Base-by-base conservation (phyloP, 2,329 filamentous ascomycete species). In the Lecanicillium sp. region DNA sequence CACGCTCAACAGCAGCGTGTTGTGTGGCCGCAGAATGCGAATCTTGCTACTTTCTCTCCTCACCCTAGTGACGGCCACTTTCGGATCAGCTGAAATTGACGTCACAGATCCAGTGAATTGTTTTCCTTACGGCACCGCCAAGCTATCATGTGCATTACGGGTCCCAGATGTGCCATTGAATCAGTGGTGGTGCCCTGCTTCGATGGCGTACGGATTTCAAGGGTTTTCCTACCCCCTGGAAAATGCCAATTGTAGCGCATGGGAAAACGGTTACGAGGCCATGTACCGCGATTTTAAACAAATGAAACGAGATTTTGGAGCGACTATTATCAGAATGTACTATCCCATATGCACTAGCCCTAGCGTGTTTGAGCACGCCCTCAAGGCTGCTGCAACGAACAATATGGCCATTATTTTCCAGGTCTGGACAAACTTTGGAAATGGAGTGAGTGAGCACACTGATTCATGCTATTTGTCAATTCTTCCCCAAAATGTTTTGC, bases 381-480 rank as follows among this genome's bases (percentile, higher is more conserved):
- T 49, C 27, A 42, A 42, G 29, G 47, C 47, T 19, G 47, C 47
- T 14, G 37, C 32, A 17, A 40, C 40, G 33, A 49, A 49, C 42
- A 44, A 44, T 37, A 49, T 49, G 46, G 46, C 39, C 17, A 28
- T 49, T 22, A 40, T 49, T 29, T 37, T 48, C 13, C 47, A 49
- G 25, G 46, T 49, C 22, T 49, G 47, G 47, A 49, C 47, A 22
- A 49, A 49, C 39, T 49, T 48, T 40, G 47, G 47, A 10, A 36
- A 27, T 31, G 47, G 47, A 19, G 46, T 48, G 40, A 38, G 45
- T 47, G 20, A 14, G 17, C 17, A 19, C 3, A 14, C 4, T 10
- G 9, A 12, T 3, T 15, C 17, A n/a, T n/a, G n/a, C n/a, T n/a
- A n/a, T n/a, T n/a, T n/a, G n/a, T n/a, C n/a, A n/a, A n/a, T n/a